Percentiles rank a stretch among this genome's conserved stretches.
phyloP scores from a whole-genome alignment of 495 filamentous ascomycete species.

The Penicillium cataractarum region DNA sequence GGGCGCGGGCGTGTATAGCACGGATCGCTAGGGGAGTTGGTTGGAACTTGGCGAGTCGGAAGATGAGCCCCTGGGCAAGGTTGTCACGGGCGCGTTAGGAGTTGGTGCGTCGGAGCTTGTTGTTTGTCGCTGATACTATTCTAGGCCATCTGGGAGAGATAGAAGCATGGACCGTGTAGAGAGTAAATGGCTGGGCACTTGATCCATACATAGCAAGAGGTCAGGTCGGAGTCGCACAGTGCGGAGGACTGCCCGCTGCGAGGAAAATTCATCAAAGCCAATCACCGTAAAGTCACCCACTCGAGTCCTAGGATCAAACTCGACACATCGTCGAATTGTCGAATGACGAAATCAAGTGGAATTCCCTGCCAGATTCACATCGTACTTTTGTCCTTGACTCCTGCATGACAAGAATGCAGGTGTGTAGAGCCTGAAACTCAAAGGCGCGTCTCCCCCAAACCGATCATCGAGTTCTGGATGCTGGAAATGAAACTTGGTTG shows the following conservation, averaged over 20 bases:
- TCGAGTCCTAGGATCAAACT: neutral
- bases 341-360: neutral
- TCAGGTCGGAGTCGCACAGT: neutral
- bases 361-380: too few species aligned
- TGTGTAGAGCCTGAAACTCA: slow-evolving; percentile 6
- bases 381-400: neutral
- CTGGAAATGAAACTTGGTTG: neutral
- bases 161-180: neutral
- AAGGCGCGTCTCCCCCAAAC: neutral
- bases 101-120: neutral
- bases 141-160: neutral
- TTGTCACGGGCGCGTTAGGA: neutral
- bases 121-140: neutral
- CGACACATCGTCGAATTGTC: neutral
- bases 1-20: neutral
- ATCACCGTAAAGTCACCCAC: neutral
- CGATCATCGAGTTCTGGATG: neutral
- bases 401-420: neutral
- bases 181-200: too few species aligned
- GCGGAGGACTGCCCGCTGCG: neutral
- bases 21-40: slow-evolving; percentile 1
- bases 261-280: neutral
- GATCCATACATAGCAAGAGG: neutral
- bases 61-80: neutral
- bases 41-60: slow-evolving; percentile 12